Conservation (phyloP, 192 early-diverging fungal species). For the Coemansia asiatica region DNA sequence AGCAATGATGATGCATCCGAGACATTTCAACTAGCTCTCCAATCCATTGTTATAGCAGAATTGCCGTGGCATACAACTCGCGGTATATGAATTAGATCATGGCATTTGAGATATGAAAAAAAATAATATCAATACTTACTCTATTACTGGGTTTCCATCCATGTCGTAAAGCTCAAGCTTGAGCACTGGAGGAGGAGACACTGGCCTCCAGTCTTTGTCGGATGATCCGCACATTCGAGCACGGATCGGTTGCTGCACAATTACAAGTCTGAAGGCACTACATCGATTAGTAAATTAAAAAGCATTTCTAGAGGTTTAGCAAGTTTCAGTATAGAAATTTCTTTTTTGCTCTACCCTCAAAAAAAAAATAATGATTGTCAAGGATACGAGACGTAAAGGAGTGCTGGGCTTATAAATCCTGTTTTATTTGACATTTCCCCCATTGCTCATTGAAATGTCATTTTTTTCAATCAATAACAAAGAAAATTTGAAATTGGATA, state of each 20-base stretch:
- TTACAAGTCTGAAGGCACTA: slow-evolving; percentile 63
- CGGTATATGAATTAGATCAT: no score
- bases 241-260: slow-evolving; percentile 73
- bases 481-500: no score
- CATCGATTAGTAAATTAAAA: slow-evolving; percentile 7
- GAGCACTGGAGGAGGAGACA: slow-evolving; percentile 76
- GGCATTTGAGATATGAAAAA: no score
- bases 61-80: no score
- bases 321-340: neutral
- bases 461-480: neutral
- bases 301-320: slow-evolving; percentile 4
- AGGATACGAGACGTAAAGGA: neutral
- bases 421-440: neutral
- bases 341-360: slow-evolving; percentile 3
- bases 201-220: slow-evolving; percentile 76
- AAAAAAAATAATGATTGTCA: neutral
- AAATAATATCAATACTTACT: slow-evolving; percentile 24
- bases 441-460: no score
- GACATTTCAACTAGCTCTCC: no score
- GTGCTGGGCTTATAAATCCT: neutral
- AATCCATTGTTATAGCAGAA: no score
- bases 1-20: no score
- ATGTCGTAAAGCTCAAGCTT: slow-evolving; percentile 63
- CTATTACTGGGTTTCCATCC: slow-evolving; percentile 50
- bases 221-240: slow-evolving; percentile 81